phyloP scores from a whole-genome alignment of 805 yeast species.

The Kockiozyma suomiensis region DNA sequence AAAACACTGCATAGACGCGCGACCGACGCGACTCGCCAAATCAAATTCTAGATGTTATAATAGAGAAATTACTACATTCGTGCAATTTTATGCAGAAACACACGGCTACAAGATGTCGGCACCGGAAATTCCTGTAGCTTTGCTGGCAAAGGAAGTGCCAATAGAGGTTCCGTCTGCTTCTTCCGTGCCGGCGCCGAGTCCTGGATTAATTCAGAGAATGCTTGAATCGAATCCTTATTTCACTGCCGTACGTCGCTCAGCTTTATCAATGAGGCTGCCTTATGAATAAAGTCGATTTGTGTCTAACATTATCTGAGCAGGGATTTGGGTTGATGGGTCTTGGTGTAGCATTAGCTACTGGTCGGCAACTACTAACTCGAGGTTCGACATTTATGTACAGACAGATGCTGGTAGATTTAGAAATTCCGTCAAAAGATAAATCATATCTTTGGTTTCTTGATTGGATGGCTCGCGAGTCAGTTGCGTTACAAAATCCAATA shows the following conservation, averaged over 20 bases:
- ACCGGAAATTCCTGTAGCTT: not conserved
- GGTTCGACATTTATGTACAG: conserved; percentile 72
- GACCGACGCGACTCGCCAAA: conserved; percentile 2
- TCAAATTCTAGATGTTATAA: not conserved
- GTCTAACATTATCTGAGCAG: conserved; percentile 4
- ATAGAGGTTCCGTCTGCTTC: not conserved
- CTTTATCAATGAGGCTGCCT: too few relatives aligned
- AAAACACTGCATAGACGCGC: conserved; percentile 8
- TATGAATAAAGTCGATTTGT: too few relatives aligned
- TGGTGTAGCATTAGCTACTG: conserved; percentile 84
- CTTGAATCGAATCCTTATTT: conserved; percentile 80
- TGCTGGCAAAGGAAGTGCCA: not conserved
- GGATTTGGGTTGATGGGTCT: conserved; percentile 97
- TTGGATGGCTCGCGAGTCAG: conserved; percentile 66
- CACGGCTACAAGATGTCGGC: not conserved
- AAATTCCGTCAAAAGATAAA: conserved; percentile 89
- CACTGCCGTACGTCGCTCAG: conserved; percentile 68
- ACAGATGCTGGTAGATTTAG: conserved; percentile 85
- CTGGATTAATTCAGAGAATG: conserved; percentile 7
- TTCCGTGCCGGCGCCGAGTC: not conserved
- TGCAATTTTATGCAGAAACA: not conserved
- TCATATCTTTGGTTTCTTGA: conserved; percentile 93
- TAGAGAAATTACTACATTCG: not conserved
- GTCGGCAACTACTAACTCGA: conserved; percentile 67
- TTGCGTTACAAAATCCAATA: not conserved